These are phyloP conservation scores for Combretum micranthum DNA, from an alignment of 345 rosid species.

Conservation along the genomic window DNA sequence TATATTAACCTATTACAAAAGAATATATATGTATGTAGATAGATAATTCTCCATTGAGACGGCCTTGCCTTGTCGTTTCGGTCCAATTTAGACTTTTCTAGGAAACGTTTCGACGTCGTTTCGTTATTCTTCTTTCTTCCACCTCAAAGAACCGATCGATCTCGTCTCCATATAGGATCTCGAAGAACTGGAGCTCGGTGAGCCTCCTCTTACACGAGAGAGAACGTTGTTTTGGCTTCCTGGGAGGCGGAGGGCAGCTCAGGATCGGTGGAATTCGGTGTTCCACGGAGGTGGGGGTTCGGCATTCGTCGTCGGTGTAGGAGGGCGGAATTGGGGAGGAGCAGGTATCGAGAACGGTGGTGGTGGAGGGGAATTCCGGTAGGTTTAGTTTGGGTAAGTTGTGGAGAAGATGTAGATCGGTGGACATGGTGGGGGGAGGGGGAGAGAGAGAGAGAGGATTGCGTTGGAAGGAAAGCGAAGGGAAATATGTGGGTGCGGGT, in stretches of 20 bases:
- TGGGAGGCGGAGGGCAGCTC: constrained; percentile 33
- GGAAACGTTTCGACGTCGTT: constrained; percentile 5
- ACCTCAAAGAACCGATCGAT: constrained; percentile 25
- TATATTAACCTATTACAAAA: too few relatives aligned
- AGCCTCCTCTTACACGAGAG: constrained; percentile 31
- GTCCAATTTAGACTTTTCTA: too few relatives aligned
- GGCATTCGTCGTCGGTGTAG: constrained; percentile 2
- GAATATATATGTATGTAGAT: too few relatives aligned
- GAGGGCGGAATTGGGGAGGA: not conserved
- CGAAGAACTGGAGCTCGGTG: constrained; percentile 31
- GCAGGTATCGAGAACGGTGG: constrained; percentile 9
- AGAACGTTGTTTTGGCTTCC: constrained; percentile 16
- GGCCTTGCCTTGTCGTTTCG: too few relatives aligned
- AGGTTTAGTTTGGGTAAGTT: constrained; percentile 16
- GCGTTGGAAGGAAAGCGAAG: not conserved
- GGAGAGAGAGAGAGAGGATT: not conserved
- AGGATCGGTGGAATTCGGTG: constrained; percentile 25
- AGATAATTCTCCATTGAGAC: too few relatives aligned
- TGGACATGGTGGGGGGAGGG: constrained; percentile 19
- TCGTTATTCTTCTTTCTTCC: not conserved
- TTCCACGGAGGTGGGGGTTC: constrained; percentile 19
- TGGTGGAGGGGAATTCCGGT: constrained; percentile 5
- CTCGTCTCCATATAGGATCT: constrained; percentile 21
- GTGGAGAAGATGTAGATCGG: constrained; percentile 23
- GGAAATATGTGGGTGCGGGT: not conserved